Percentiles rank a stretch among this genome's conserved stretches.
Conservation (phyloP, 768 basidiomycete genomes). For the Mrakia frigida region DNA sequence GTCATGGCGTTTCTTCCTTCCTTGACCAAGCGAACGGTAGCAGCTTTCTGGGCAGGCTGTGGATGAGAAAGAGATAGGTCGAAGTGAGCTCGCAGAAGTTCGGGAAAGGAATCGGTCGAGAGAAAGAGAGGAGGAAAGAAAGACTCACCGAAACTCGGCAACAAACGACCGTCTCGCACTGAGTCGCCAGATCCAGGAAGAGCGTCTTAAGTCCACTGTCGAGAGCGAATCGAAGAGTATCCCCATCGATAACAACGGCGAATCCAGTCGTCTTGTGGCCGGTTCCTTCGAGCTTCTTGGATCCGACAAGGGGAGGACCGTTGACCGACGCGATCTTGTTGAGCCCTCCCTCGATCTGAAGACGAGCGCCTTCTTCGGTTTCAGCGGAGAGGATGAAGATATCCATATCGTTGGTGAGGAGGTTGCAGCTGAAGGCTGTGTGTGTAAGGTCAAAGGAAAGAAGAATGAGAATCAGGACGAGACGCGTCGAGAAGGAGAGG, state of each 20-base stretch:
- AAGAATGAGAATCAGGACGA: no score
- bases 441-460: not conserved
- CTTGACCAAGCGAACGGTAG: slow-evolving; percentile 91
- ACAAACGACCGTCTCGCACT: slow-evolving; percentile 96
- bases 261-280: slow-evolving; percentile 54
- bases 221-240: slow-evolving; percentile 78
- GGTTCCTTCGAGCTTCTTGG: slow-evolving; percentile 16
- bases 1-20: slow-evolving; percentile 83
- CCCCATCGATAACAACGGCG: slow-evolving; percentile 94
- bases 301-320: slow-evolving; percentile 56
- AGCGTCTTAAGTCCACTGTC: slow-evolving; percentile 69
- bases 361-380: slow-evolving; percentile 62
- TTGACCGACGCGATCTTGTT: slow-evolving; percentile 88
- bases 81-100: not conserved
- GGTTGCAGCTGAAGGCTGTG: slow-evolving; percentile 78
- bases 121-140: no score
- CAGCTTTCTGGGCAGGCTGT: slow-evolving; percentile 86
- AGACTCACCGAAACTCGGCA: slow-evolving; percentile 70
- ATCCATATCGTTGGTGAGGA: slow-evolving; percentile 90
- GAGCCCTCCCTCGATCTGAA: slow-evolving; percentile 77
- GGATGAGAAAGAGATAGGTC: not conserved
- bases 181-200: slow-evolving; percentile 87
- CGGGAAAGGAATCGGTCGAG: no score
- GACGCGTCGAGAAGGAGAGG: not conserved
- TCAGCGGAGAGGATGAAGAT: slow-evolving; percentile 94